phyloP scores from a whole-genome alignment of 306 rosid species.

The Prunus salicina region DNA sequence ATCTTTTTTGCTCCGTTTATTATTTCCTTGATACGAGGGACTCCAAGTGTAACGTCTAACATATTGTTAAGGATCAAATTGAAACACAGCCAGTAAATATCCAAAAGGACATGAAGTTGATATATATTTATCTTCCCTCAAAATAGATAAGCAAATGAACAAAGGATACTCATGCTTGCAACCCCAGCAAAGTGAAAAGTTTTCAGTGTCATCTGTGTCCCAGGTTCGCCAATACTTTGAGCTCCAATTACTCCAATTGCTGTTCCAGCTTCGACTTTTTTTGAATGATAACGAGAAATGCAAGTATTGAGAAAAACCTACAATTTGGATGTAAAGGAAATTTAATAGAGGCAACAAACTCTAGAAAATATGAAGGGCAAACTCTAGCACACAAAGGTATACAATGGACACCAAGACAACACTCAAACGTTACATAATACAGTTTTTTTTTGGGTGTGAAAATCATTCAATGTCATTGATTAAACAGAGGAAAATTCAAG shows the following conservation, averaged over 20 bases:
- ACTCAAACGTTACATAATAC: neutral
- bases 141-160: slow-evolving; percentile 1
- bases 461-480: too few species aligned
- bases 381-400: neutral
- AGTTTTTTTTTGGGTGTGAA: too few species aligned
- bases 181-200: slow-evolving; percentile 99
- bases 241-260: slow-evolving; percentile 96
- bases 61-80: slow-evolving; percentile 43
- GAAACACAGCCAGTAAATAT: slow-evolving; percentile 22
- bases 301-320: slow-evolving; percentile 83
- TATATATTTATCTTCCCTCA: slow-evolving; percentile 9
- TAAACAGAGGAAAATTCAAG: too few species aligned
- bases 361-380: neutral
- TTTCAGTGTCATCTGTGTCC: slow-evolving; percentile 96
- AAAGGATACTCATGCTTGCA: slow-evolving; percentile 99
- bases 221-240: slow-evolving; percentile 99
- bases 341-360: neutral
- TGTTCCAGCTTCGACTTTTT: slow-evolving; percentile 85
- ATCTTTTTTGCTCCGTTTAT: slow-evolving; percentile 73
- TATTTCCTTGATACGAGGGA: slow-evolving; percentile 95
- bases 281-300: slow-evolving; percentile 71
- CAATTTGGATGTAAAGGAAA: slow-evolving; percentile 7
- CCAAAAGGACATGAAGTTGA: slow-evolving; percentile 5
- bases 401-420: neutral
- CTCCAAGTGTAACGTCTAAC: slow-evolving; percentile 87